These are phyloP conservation scores for Yamadazyma epiphylla DNA, from an alignment of 1,139 yeast species.

Conservation along the genomic window DNA sequence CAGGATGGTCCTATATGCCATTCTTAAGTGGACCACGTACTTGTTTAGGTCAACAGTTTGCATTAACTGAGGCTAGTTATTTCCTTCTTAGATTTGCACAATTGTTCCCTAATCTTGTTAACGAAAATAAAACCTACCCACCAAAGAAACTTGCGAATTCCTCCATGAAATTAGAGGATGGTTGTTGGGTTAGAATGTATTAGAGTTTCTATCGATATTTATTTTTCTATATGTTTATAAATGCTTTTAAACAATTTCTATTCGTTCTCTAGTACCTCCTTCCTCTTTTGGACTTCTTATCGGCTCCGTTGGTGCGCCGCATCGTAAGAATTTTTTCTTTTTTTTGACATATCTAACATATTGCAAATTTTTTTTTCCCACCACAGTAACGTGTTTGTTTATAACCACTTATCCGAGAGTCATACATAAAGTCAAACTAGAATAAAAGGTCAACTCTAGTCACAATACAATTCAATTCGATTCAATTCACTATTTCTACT, in stretches of 20 bases:
- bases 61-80: constrained; percentile 50
- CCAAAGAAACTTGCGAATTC: constrained; percentile 16
- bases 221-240: too few relatives aligned
- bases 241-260: not conserved
- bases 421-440: too few relatives aligned
- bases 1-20: constrained; percentile 46
- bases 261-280: not conserved
- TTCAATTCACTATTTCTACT: too few relatives aligned
- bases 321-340: not conserved
- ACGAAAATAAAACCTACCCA: constrained; percentile 22
- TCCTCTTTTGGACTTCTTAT: not conserved
- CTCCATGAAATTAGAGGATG: constrained; percentile 17
- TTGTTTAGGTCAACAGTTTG: constrained; percentile 53
- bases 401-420: too few relatives aligned
- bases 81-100: constrained; percentile 36
- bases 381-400: too few relatives aligned
- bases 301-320: too few relatives aligned
- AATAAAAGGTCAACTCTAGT: too few relatives aligned
- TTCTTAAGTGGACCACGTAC: constrained; percentile 56
- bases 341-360: not conserved
- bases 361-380: not conserved
- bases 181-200: not conserved
- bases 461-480: too few relatives aligned
- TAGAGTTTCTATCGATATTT: not conserved
- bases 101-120: constrained; percentile 19